Conservation (phyloP, 176 grass and related monocot species). For the Rhynchospora tenuis region DNA sequence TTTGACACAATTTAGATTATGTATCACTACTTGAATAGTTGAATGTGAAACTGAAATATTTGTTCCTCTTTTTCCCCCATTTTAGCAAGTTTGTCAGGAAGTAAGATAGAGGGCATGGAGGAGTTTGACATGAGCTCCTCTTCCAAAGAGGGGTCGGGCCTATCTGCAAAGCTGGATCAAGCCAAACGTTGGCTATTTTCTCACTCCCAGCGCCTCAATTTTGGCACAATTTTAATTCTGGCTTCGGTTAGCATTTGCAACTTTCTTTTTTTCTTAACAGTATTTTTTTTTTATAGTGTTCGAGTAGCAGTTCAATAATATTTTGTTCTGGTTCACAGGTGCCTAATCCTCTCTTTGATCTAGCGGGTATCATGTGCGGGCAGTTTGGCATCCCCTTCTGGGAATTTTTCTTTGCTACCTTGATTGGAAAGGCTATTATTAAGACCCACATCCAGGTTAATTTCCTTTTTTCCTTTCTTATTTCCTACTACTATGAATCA, state of each 20-base stretch:
- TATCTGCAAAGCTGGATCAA: conserved; percentile 51
- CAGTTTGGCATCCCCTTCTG: conserved; percentile 88
- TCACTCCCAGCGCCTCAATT: conserved; percentile 72
- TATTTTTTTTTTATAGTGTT: not conserved
- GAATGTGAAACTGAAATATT: not conserved
- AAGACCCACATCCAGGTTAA: conserved; percentile 88
- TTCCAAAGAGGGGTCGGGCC: conserved; percentile 35
- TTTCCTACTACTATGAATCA: not conserved
- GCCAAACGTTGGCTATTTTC: conserved; percentile 86
- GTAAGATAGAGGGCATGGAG: conserved; percentile 53
- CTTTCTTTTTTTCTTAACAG: conserved; percentile 23
- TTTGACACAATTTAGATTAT: not conserved
- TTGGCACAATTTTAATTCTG: conserved; percentile 74
- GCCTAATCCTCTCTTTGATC: conserved; percentile 90
- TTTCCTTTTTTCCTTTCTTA: not conserved
- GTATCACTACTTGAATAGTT: not conserved
- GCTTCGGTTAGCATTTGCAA: conserved; percentile 62
- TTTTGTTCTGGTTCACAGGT: conserved; percentile 47
- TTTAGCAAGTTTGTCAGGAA: conserved; percentile 79
- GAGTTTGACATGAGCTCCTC: conserved; percentile 39
- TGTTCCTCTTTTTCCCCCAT: conserved; percentile 16
- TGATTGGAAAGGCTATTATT: conserved; percentile 90
- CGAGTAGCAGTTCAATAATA: conserved; percentile 11
- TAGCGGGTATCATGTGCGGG: conserved; percentile 86
- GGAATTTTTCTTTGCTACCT: conserved; percentile 95